Conservation (phyloP, 2,329 filamentous ascomycete genomes). For the Lachnellula suecica region DNA sequence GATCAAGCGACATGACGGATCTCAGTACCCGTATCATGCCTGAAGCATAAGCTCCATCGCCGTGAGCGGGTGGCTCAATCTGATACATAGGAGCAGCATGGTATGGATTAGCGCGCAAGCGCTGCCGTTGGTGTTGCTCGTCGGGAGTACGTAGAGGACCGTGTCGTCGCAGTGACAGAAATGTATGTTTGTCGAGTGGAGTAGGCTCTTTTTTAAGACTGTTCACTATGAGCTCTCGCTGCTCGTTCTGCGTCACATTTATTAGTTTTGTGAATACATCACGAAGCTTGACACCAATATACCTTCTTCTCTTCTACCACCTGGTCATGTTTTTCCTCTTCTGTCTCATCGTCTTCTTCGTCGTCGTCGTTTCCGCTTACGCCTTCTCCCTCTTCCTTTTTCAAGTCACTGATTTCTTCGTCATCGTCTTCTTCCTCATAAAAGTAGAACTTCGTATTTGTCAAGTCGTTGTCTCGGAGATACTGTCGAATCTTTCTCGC, state of each 20-base stretch:
- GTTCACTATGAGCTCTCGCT: neutral
- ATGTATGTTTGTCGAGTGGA: neutral
- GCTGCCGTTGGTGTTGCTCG: neutral
- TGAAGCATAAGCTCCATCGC: conserved; percentile 12
- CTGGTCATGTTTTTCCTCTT: too few species aligned
- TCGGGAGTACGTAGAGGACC: neutral
- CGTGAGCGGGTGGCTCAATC: too few species aligned
- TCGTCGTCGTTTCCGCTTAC: too few species aligned
- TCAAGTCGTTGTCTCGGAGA: conserved; percentile 4
- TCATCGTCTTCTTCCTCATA: neutral
- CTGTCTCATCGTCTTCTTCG: too few species aligned
- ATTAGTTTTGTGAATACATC: too few species aligned
- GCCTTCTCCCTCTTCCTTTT: too few species aligned
- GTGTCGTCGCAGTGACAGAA: neutral
- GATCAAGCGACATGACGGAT: conserved; percentile 11
- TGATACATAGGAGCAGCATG: too few species aligned
- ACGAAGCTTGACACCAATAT: too few species aligned
- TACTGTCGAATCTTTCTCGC: conserved; percentile 14
- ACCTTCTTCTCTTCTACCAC: too few species aligned
- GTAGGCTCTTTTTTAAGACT: neutral
- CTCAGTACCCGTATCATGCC: conserved; percentile 11
- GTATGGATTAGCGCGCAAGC: conserved; percentile 16
- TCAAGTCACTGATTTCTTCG: too few species aligned
- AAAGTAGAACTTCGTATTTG: neutral
- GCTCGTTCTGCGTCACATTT: neutral